Conservation (phyloP, 108 stramenopile species). For the Craspedostauros australis region DNA sequence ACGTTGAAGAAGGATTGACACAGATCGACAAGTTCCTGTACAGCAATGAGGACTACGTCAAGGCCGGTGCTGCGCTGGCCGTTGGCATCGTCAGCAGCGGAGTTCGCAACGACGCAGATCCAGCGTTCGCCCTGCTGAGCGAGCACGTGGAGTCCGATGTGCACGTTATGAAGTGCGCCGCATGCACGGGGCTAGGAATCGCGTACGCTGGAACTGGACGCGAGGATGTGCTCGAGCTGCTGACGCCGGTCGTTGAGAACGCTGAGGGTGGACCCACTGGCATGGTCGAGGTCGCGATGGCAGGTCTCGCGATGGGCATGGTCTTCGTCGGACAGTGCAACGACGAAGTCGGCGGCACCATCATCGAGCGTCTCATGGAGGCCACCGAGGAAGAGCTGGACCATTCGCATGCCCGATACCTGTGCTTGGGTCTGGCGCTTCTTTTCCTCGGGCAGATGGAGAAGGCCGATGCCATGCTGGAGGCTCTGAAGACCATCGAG, state of each 20-base stretch:
- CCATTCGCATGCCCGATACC: slow-evolving; percentile 87
- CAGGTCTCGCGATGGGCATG: slow-evolving; percentile 94
- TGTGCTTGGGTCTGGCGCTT: slow-evolving; percentile 93
- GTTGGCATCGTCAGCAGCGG: slow-evolving; percentile 93
- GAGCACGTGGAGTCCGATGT: slow-evolving; percentile 86
- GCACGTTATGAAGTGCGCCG: slow-evolving; percentile 84
- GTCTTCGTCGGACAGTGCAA: slow-evolving; percentile 95
- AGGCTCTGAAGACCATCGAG: slow-evolving; percentile 93
- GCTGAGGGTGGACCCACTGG: slow-evolving; percentile 57
- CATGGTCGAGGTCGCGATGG: slow-evolving; percentile 82
- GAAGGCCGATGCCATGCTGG: slow-evolving; percentile 95
- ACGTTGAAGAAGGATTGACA: slow-evolving; percentile 98
- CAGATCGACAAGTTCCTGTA: slow-evolving; percentile 98
- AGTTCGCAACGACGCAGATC: slow-evolving; percentile 96
- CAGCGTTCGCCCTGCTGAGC: slow-evolving; percentile 89
- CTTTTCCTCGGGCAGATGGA: slow-evolving; percentile 95
- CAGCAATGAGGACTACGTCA: slow-evolving; percentile 92
- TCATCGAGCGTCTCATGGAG: slow-evolving; percentile 97
- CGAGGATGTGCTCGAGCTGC: slow-evolving; percentile 92
- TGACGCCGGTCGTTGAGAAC: slow-evolving; percentile 86
- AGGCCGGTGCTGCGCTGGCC: slow-evolving; percentile 96
- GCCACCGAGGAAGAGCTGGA: slow-evolving; percentile 95
- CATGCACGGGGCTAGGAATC: slow-evolving; percentile 93
- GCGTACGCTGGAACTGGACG: slow-evolving; percentile 94
- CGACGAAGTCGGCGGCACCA: slow-evolving; percentile 87